Evolutionary conservation across 1,284 basidiomycete species (phyloP).

Genomic region (Heterobasidion parviporum): DNA sequence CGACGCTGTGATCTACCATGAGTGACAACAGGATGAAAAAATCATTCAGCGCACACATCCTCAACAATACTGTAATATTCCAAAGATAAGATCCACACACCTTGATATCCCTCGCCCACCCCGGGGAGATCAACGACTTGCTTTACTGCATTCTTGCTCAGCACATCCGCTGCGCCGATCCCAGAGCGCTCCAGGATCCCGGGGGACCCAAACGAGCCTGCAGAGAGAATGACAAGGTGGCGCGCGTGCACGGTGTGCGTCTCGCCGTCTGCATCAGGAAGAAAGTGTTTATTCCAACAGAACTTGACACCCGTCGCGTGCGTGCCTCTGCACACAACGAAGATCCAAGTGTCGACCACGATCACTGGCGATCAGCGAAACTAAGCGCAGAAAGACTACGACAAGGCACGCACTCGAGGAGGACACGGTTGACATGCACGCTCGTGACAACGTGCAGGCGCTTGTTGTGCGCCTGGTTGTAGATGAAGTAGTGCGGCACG

Average conservation of each 20-base stretch:
- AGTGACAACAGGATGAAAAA: background rate
- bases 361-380: background rate
- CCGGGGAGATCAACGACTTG: conserved; percentile 42
- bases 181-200: conserved; percentile 24
- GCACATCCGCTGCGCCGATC: conserved; percentile 22
- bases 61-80: background rate
- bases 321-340: too few species aligned
- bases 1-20: conserved; percentile 12
- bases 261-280: conserved; percentile 14
- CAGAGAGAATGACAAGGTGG: conserved; percentile 38
- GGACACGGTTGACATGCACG: conserved; percentile 18
- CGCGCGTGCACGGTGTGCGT: conserved; percentile 26
- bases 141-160: conserved; percentile 31
- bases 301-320: conserved; percentile 53
- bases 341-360: too few species aligned
- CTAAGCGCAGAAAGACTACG: too few species aligned
- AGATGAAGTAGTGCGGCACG: conserved; percentile 48
- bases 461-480: conserved; percentile 28
- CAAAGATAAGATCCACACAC: conserved; percentile 15
- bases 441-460: conserved; percentile 18
- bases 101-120: conserved; percentile 50
- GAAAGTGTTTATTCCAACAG: conserved; percentile 25
- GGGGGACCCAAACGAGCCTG: conserved; percentile 45
- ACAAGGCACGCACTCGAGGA: conserved; percentile 16
- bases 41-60: background rate